These are phyloP conservation scores for Orbilia javanica DNA, from an alignment of 2,329 filamentous ascomycete genomes.

Conservation along the genomic window DNA sequence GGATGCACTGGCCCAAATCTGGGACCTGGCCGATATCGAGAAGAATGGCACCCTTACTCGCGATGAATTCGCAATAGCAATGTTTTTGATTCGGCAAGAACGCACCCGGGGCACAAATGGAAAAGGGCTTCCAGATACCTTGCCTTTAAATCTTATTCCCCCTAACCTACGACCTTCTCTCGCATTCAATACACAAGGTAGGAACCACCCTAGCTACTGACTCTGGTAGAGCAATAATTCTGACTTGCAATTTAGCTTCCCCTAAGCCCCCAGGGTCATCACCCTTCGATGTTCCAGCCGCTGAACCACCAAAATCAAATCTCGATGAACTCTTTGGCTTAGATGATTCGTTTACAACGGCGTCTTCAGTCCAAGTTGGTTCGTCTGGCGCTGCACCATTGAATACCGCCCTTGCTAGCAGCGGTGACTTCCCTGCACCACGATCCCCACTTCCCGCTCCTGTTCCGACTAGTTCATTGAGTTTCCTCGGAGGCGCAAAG, in stretches of 20 bases:
- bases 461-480: slow-evolving; percentile 63
- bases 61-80: slow-evolving; percentile 96
- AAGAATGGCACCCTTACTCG: slow-evolving; percentile 85
- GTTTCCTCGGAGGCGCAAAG: slow-evolving; percentile 75
- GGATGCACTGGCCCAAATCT: slow-evolving; percentile 90
- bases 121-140: slow-evolving; percentile 75
- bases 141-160: slow-evolving; percentile 85
- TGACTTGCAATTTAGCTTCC: slow-evolving; percentile 10
- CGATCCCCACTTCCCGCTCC: slow-evolving; percentile 70
- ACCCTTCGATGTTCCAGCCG: slow-evolving; percentile 68
- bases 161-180: slow-evolving; percentile 78
- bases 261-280: slow-evolving; percentile 64
- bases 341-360: slow-evolving; percentile 74
- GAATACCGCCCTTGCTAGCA: slow-evolving; percentile 58
- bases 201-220: neutral
- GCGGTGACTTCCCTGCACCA: slow-evolving; percentile 66
- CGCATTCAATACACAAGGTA: slow-evolving; percentile 37
- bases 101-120: slow-evolving; percentile 73
- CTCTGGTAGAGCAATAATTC: too few species aligned
- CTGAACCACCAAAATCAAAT: slow-evolving; percentile 76
- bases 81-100: slow-evolving; percentile 95
- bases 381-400: slow-evolving; percentile 39
- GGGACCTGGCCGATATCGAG: slow-evolving; percentile 95
- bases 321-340: slow-evolving; percentile 94
- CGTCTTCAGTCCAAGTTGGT: slow-evolving; percentile 61